Percentiles rank a stretch among this genome's conserved stretches.
Conservation (phyloP, 208 protist genomes). For the Leishmania braziliensis region DNA sequence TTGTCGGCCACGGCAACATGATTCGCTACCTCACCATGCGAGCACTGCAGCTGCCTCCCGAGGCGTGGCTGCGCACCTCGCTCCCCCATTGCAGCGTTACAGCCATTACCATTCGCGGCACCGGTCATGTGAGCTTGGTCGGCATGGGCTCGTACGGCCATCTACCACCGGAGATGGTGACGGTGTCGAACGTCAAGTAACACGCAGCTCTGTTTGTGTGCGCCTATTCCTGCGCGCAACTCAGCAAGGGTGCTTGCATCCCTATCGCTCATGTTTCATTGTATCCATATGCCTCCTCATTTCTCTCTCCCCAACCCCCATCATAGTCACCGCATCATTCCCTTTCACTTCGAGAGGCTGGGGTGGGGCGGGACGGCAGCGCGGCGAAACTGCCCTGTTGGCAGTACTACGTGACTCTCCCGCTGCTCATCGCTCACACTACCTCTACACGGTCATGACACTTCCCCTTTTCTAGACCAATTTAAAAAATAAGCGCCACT, state of each 20-base stretch:
- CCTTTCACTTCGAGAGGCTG: not conserved
- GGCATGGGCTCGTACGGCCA: slow-evolving; percentile 61
- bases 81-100: slow-evolving; percentile 78
- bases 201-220: slow-evolving; percentile 11
- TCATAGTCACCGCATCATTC: not conserved
- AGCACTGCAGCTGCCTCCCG: slow-evolving; percentile 79
- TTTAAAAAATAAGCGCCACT: not conserved
- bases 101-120: slow-evolving; percentile 53
- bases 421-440: not conserved
- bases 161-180: slow-evolving; percentile 54
- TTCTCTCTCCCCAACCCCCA: not conserved
- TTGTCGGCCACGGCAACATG: slow-evolving; percentile 86
- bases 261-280: not conserved
- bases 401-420: not conserved
- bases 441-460: not conserved
- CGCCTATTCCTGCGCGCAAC: not conserved
- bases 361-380: not conserved
- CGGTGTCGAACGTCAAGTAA: slow-evolving; percentile 50
- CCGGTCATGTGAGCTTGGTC: slow-evolving; percentile 51
- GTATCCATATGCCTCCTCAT: not conserved
- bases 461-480: not conserved
- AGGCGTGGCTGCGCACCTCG: slow-evolving; percentile 79
- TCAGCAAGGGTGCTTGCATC: not conserved
- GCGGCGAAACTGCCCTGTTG: not conserved
- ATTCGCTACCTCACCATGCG: slow-evolving; percentile 89